phyloP scores from a whole-genome alignment of 78 protist species.

The Polysphondylium violaceum region DNA sequence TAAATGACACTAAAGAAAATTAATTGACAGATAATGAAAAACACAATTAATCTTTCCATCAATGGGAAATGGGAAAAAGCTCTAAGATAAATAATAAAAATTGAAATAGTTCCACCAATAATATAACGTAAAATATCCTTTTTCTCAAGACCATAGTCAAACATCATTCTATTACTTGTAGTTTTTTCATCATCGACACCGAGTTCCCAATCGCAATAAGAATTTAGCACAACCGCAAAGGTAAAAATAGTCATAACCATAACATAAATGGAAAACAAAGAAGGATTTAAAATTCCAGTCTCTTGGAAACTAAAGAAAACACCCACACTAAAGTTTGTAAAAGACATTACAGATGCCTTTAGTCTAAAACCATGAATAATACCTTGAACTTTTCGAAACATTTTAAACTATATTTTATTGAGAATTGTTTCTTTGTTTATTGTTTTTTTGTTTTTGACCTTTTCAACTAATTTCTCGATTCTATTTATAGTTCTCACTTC shows the following conservation, averaged over 20 bases:
- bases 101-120: neutral
- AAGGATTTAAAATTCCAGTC: neutral
- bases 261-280: neutral
- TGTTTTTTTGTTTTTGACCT: no score
- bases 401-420: no score
- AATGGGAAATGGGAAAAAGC: no score
- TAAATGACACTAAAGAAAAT: neutral
- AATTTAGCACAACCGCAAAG: neutral
- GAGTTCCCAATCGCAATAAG: neutral
- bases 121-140: neutral
- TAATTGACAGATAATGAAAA: no score
- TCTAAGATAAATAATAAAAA: neutral
- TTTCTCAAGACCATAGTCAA: neutral
- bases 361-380: neutral
- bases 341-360: neutral
- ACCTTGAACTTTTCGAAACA: neutral
- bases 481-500: no score
- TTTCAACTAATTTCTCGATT: no score
- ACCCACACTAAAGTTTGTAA: neutral
- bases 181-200: neutral
- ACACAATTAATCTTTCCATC: no score
- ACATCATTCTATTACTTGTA: neutral
- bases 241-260: neutral
- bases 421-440: no score
- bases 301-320: neutral